phyloP scores from a whole-genome alignment of 108 stramenopile genomes.

The Aurantiochytrium sp. region DNA sequence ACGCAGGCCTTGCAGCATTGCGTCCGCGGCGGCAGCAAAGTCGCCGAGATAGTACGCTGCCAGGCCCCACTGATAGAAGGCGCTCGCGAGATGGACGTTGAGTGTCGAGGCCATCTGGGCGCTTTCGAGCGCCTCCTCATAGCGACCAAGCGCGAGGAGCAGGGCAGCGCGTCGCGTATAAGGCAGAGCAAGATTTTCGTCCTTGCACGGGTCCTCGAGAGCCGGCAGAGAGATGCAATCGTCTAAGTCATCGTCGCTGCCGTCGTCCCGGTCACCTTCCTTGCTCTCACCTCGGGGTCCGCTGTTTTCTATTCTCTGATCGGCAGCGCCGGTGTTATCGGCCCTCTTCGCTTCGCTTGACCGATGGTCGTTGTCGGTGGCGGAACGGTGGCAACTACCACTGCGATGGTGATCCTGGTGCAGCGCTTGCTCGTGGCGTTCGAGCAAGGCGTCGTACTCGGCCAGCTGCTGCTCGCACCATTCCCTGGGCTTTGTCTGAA shows the following conservation, averaged over 20 bases:
- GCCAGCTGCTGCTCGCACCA: not conserved
- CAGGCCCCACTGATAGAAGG: not conserved
- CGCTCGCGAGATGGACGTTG: not conserved
- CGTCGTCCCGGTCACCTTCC: not conserved
- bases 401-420: not conserved
- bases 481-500: not conserved
- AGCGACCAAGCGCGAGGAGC: not conserved
- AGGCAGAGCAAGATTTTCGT: not conserved
- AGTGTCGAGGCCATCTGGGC: not conserved
- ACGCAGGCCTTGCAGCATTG: not conserved
- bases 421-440: not conserved
- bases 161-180: slow-evolving; percentile 3
- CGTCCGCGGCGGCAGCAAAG: not conserved
- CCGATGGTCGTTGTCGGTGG: too few species aligned
- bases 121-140: not conserved
- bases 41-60: not conserved
- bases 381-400: too few species aligned
- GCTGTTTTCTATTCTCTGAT: too few species aligned
- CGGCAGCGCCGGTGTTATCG: too few species aligned
- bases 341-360: too few species aligned
- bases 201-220: not conserved
- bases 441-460: not conserved
- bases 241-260: not conserved
- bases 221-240: not conserved
- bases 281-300: not conserved